Evolutionary conservation across 225 moss, liverwort and hornwort species (phyloP).

Genomic region (Pseudisothecium myosuroides): DNA sequence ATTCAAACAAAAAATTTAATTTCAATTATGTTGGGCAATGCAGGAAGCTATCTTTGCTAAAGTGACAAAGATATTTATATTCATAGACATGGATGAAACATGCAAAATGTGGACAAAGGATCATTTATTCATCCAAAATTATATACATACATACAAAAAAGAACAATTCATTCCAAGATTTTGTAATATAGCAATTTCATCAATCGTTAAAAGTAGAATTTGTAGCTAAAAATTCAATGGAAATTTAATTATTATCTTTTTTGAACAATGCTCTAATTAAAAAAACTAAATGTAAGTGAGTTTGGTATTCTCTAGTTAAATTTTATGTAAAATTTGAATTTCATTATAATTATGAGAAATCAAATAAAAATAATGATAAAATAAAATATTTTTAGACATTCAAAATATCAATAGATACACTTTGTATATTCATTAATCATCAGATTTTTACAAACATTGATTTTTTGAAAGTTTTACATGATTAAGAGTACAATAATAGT

Average conservation of each 20-base stretch:
- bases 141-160: neutral
- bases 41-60: accelerated
- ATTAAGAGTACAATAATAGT: too few species aligned
- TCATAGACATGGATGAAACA: neutral
- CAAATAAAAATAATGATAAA: neutral
- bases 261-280: neutral
- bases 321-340: neutral
- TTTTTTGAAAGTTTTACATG: accelerated
- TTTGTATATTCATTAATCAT: neutral
- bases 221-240: neutral
- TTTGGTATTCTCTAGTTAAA: too few species aligned
- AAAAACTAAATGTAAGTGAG: neutral
- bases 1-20: neutral
- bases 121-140: neutral
- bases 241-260: neutral
- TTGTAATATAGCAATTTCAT: neutral
- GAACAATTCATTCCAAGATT: neutral
- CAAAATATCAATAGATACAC: neutral
- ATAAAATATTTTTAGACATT: neutral
- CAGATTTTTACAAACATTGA: neutral
- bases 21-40: neutral
- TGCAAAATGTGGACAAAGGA: accelerated
- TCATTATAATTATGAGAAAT: neutral
- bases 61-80: neutral
- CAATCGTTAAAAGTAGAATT: neutral